These are phyloP conservation scores for Hericium alpestre DNA, from an alignment of 768 basidiomycete species.

Conservation along the genomic window DNA sequence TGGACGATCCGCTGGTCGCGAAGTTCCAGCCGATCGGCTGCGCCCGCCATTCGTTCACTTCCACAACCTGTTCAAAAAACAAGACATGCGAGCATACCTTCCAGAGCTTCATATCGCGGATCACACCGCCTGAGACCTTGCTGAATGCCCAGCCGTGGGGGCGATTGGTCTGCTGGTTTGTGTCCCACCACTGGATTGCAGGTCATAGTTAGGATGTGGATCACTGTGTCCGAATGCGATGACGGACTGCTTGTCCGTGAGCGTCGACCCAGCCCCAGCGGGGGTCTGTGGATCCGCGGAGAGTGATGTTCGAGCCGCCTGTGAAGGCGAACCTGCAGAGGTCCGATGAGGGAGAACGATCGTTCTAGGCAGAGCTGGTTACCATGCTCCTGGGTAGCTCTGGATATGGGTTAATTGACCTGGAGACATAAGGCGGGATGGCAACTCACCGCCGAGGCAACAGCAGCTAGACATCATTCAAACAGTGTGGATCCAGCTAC, in stretches of 20 bases:
- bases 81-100: not conserved
- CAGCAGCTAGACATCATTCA: not conserved
- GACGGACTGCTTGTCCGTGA: conserved; percentile 34
- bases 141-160: conserved; percentile 46
- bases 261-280: conserved; percentile 58
- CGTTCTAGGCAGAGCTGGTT: not conserved
- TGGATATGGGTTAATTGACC: not conserved
- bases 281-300: conserved; percentile 43
- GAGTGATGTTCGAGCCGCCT: conserved; percentile 27
- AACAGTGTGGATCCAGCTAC: not conserved
- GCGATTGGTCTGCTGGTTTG: conserved; percentile 39
- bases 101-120: conserved; percentile 39
- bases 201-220: not conserved
- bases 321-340: not conserved
- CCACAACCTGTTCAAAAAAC: not conserved
- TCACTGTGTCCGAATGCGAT: not conserved
- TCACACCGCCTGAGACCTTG: conserved; percentile 42
- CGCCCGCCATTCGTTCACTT: conserved; percentile 10
- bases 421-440: too few species aligned
- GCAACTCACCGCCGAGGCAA: not conserved
- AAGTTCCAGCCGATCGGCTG: conserved; percentile 53
- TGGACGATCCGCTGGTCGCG: conserved; percentile 35
- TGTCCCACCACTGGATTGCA: conserved; percentile 45
- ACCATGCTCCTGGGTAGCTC: not conserved
- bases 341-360: not conserved